Evolutionary conservation across 169 alveolate genomes (phyloP).

Genomic region (Plasmodium fragile): DNA sequence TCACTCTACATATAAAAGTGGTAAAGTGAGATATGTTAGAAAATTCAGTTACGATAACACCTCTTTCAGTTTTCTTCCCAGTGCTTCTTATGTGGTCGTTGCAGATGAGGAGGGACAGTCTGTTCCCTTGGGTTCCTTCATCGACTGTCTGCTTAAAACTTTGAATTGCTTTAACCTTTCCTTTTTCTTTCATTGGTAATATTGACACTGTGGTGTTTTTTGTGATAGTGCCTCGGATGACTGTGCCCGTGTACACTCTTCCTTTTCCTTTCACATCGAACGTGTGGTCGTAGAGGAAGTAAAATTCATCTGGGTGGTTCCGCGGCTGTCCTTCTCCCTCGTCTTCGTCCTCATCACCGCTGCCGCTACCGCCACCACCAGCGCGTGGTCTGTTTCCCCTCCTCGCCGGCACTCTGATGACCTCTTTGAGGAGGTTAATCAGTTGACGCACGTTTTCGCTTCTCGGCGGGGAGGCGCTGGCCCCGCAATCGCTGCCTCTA

Average conservation of each 20-base stretch:
- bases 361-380: not conserved
- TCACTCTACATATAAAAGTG: constrained; percentile 37
- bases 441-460: constrained; percentile 33
- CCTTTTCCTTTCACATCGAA: constrained; percentile 92
- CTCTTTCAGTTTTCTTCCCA: constrained; percentile 47
- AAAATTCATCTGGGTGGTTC: constrained; percentile 76
- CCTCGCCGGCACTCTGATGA: constrained; percentile 81
- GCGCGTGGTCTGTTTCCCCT: not conserved
- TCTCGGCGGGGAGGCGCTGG: not conserved
- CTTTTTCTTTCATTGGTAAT: constrained; percentile 31
- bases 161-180: constrained; percentile 61
- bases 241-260: constrained; percentile 92
- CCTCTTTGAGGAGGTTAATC: constrained; percentile 44
- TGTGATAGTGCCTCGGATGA: constrained; percentile 84
- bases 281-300: constrained; percentile 91
- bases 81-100: not conserved
- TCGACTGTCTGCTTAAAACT: constrained; percentile 52
- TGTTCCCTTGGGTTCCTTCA: constrained; percentile 26
- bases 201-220: not conserved
- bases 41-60: constrained; percentile 25
- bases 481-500: not conserved
- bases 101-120: constrained; percentile 56
- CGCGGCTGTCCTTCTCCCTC: not conserved
- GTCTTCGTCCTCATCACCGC: not conserved
- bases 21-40: constrained; percentile 31